Evolutionary conservation across 257 asterid genomes (phyloP), one percentile per base, ranked within the genome.

Genomic region (Solanum medicagineum): DNA sequence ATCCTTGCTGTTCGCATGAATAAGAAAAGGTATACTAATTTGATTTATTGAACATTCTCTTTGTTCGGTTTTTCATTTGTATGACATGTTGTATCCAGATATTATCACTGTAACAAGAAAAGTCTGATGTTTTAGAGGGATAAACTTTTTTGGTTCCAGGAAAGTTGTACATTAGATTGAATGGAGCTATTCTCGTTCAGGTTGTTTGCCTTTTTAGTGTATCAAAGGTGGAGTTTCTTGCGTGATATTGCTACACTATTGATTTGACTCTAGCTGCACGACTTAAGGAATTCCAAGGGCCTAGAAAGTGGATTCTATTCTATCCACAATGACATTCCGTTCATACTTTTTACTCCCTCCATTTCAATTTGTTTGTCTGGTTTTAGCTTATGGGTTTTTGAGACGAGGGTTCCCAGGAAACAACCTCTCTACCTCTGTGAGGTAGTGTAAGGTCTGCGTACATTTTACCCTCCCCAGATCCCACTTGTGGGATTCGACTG

Each of bases 1-100:
- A 93, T 96, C 63, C 93, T 96, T 60, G 96, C 98, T 56, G 95
- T 96, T 47, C 94, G 97, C 74, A 85, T 96, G 81, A 92, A 91
- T 88, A 93, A 89, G 90, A 89, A 92, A 89, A 92, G 98, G 98
- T 93, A 89, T 85, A 49, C 44, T 47, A 24, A 77, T 77, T 51
- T 77, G 81, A 36, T 40, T 77, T 24, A 19, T 26, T 53, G 62
- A 77, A 77, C 47, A 77, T 47, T 75, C 60, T 24, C 9, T 1
- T 75, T 75, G 22, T 16, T 22, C 4, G 8, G 4, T 22, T 49
- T 74, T 75, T 15, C 5, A 22, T 49, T 4, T 19, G 13, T n/a
- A n/a, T 44, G 12, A n/a, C 59, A 22, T 45, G n/a, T 47, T 7
- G n/a, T 47, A 74, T 22, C 7, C 42, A 22, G 81, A 29, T 29